Evolutionary conservation across 2,329 filamentous ascomycete genomes (phyloP), one percentile per base, ranked within the genome.

Genomic region (Pyrenophora tritici-repentis): DNA sequence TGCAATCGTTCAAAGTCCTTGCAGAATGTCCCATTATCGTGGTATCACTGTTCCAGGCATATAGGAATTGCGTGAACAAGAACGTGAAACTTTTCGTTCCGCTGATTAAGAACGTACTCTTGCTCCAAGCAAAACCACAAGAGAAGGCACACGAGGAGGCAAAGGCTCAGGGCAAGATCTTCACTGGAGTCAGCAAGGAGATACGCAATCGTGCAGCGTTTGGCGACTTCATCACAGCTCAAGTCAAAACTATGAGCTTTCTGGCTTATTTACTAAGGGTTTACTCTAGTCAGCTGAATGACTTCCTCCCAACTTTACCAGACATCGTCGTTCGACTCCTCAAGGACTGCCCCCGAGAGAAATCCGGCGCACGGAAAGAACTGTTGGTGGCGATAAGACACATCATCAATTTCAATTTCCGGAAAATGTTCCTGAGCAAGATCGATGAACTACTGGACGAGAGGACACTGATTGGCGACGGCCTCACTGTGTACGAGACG

Each of bases 231-330:
- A 95, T 99, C 59, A 97, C 91, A 0, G 91, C 93, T 1, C 95
- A 99, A 73, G 94, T 99, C 13, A 97, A 99, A 79, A 97, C 93
- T 0, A 97, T 99, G 93, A 97, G 92, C 66, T 99, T 99, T 66
- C 74, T 99, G 61, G 95, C 95, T 1, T 99, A 97, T 68, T 78
- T 99, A 0, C 82, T 99, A 10, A 81, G 94, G 36, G 88, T 95
- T 40, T 96, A 97, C 73, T 86, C 91, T 2, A 87, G 89, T 50
- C 89, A 96, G 59, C 78, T 99, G 8, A 85, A 86, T 9, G 94
- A 99, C 63, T 97, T 99, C 64, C 78, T 99, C 22, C 88, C 86
- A 0, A 88, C 86, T 0, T 78, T 99, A 13, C 94, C 94, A 0
- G 87, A 89, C 29, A 93, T 97, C 32, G 90, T 97, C 3, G 90